Conservation (phyloP, 768 basidiomycete genomes). For the Wakefieldia striispora region DNA sequence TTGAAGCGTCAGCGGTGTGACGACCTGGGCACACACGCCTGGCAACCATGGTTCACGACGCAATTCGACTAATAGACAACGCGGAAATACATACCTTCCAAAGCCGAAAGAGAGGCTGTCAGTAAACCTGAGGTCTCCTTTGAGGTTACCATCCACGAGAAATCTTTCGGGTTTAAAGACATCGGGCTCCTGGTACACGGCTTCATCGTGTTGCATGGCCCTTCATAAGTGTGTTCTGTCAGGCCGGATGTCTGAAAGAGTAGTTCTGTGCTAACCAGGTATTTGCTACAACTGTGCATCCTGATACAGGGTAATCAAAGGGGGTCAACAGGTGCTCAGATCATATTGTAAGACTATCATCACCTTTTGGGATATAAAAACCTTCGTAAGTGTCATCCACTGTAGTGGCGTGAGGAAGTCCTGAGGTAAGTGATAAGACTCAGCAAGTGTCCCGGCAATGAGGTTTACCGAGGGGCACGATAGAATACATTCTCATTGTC, state of each 20-base stretch:
- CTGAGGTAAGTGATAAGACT: background rate
- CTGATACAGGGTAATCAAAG: slow-evolving; percentile 18
- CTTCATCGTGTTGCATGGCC: slow-evolving; percentile 26
- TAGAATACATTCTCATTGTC: background rate
- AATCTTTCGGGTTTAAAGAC: slow-evolving; percentile 28
- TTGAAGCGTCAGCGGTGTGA: too few species aligned
- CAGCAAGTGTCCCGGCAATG: background rate
- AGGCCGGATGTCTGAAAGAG: too few species aligned
- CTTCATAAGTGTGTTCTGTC: slow-evolving; percentile 6
- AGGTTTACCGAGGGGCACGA: background rate
- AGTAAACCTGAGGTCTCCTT: background rate
- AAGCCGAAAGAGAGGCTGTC: too few species aligned
- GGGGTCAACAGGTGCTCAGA: background rate
- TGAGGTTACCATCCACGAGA: slow-evolving; percentile 14
- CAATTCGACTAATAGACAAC: too few species aligned
- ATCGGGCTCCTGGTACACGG: slow-evolving; percentile 13
- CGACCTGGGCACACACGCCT: too few species aligned
- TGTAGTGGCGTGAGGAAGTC: slow-evolving; percentile 24
- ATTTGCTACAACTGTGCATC: slow-evolving; percentile 27
- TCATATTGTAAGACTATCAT: too few species aligned
- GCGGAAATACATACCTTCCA: too few species aligned
- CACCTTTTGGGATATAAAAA: slow-evolving; percentile 43
- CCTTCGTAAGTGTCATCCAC: slow-evolving; percentile 29
- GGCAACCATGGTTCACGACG: too few species aligned
- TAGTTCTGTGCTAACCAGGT: slow-evolving; percentile 26